Evolutionary conservation across 345 rosid genomes (phyloP), one percentile per base, ranked within the genome.

Genomic region (Dovyalis caffra): DNA sequence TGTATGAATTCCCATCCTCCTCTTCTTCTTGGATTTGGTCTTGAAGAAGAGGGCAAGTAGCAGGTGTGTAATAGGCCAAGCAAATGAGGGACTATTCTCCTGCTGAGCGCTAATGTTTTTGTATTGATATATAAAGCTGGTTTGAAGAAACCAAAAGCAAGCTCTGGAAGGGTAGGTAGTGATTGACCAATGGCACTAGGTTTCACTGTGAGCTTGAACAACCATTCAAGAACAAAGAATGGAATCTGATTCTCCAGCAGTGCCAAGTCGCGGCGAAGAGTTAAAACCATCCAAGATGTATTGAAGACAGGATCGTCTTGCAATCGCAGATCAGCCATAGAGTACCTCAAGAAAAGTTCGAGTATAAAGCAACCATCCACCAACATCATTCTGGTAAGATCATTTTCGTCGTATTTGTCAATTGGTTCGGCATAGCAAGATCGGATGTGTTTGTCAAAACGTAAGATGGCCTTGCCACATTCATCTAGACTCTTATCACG

Each of bases 241-340:
- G 78, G 65, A 45, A 75, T 64, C 60, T 77, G 79, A 57, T 63
- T 78, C 68, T 66, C 80, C 58, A 84, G 75, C 53, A 80, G 67
- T 23, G 78, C 56, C 81, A 78, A 16, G 49, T 66, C 74, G 5
- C 35, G 78, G 51, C 71, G 77, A 11, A 60, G 34, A 21, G 82
- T 85, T 0, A 66, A 49, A 32, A 75, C 72, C 81, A 85, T 79
- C 83, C 60, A 79, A 21, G 74, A 84, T 62, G 81, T 85, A 34
- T 43, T 49, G 58, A 77, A 87, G 10, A 87, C 67, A n/a, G 62
- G 77, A 38, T 86, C 86, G 12, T 40, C 47, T 6, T 72, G 77
- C 0, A 49, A 64, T 37, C 70, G 49, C n/a, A 74, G 57, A 31
- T 64, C 77, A 12, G 65, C 35, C 37, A 18, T 62, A 3, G 43